phyloP scores from a whole-genome alignment of 2,329 filamentous ascomycete genomes.

The Calonectria leucothoes region DNA sequence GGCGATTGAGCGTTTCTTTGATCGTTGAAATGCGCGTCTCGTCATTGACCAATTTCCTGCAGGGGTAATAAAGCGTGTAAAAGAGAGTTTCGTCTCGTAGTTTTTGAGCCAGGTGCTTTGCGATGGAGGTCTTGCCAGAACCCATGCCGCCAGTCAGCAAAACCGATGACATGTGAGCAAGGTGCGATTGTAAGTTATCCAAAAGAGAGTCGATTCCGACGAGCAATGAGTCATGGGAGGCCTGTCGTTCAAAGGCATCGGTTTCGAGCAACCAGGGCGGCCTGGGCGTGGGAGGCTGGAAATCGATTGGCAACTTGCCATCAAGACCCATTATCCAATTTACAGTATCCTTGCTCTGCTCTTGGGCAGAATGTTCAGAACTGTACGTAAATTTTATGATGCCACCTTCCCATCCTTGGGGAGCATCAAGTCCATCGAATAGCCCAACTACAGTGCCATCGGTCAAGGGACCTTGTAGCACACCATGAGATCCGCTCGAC shows the following conservation, averaged over 20 bases:
- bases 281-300: constrained; percentile 78
- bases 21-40: constrained; percentile 91
- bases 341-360: constrained; percentile 59
- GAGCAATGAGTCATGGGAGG: constrained; percentile 70
- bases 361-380: constrained; percentile 48
- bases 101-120: constrained; percentile 79
- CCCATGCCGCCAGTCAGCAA: constrained; percentile 90
- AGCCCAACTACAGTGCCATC: constrained; percentile 83
- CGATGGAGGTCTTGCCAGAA: constrained; percentile 87
- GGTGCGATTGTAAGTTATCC: constrained; percentile 76
- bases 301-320: constrained; percentile 76
- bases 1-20: constrained; percentile 84
- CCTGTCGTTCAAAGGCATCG: constrained; percentile 63
- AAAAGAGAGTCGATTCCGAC: constrained; percentile 88
- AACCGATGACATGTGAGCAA: constrained; percentile 89
- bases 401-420: constrained; percentile 82
- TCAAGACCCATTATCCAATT: constrained; percentile 86
- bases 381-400: constrained; percentile 78
- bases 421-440: constrained; percentile 64
- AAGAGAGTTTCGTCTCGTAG: constrained; percentile 81
- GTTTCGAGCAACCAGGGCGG: constrained; percentile 66
- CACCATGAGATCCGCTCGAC: constrained; percentile 63
- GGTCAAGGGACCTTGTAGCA: constrained; percentile 87
- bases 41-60: constrained; percentile 87
- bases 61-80: constrained; percentile 87